Evolutionary conservation across 192 early-diverging fungal species (phyloP), one percentile per base, ranked within the genome.

Genomic region (Backusella tarrabulga): DNA sequence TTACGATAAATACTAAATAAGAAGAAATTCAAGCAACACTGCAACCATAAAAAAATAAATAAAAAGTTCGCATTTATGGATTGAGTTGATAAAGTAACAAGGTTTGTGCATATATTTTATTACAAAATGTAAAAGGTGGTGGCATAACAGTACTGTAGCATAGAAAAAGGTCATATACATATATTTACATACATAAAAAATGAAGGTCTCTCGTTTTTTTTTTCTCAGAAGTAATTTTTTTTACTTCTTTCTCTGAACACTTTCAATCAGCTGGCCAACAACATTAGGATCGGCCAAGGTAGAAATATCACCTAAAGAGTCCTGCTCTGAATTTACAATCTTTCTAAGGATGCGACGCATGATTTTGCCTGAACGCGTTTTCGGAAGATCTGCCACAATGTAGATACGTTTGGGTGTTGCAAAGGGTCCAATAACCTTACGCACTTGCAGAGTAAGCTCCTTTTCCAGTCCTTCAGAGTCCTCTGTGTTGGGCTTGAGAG

Each of bases 321-420:
- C 90, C 12, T 91, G 83, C 78, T 98, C 95, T 71, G 89, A 88
- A 38, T 87, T 93, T 72, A 96, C 93, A 71, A 96, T 90, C 90
- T 98, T 98, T 81, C 96, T 87, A 84, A 98, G 86, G 73, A 98
- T 92, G 67, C 97, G 89, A 67, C 97, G 88, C 93, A 98, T 97
- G 80, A 98, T 95, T 88, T 98, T 98, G 67, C 97, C 97, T 52
- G 90, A 92, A 36, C 96, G 90, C 14, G 97, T 98, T 87, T 98
- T 97, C 73, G 97, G 97, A 68, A 97, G 87, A 84, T 97, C 96
- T 21, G 87, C 85, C 8, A 93, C 91, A 77, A 98, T 81, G 67
- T 97, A 90, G 40, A 98, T 90, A 60, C 88, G 86, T 83, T 95
- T 95, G 32, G 97, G 97, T 3, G 93, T 88, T 69, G 97, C 97